These are phyloP conservation scores for Entoloma clypeatum DNA, from an alignment of 1,284 basidiomycete genomes.

Conservation along the genomic window DNA sequence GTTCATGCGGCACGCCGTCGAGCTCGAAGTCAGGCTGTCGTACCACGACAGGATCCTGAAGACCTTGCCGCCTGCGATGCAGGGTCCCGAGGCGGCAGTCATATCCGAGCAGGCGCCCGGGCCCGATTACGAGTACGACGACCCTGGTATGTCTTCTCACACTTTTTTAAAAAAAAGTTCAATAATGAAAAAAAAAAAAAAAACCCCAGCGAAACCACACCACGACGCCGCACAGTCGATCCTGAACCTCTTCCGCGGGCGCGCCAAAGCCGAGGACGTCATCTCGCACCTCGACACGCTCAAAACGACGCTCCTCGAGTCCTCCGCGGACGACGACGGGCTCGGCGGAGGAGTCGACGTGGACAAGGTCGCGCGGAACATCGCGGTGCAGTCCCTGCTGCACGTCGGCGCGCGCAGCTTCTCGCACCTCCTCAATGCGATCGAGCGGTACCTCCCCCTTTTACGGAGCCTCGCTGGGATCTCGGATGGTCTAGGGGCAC, in stretches of 20 bases:
- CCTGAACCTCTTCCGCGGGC: slow-evolving; percentile 75
- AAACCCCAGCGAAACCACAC: slow-evolving; percentile 74
- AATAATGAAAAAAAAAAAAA: too few species aligned
- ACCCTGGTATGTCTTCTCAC: slow-evolving; percentile 47
- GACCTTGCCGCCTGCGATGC: slow-evolving; percentile 83
- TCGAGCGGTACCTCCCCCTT: slow-evolving; percentile 92
- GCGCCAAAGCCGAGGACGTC: slow-evolving; percentile 76
- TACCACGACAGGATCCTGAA: slow-evolving; percentile 93
- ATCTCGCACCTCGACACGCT: slow-evolving; percentile 73
- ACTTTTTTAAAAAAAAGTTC: background rate
- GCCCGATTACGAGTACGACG: slow-evolving; percentile 83
- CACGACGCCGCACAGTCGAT: slow-evolving; percentile 80
- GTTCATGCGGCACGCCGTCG: slow-evolving; percentile 86
- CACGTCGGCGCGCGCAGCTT: slow-evolving; percentile 94
- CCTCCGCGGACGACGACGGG: slow-evolving; percentile 43
- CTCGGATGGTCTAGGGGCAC: too few species aligned
- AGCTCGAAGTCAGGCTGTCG: slow-evolving; percentile 87
- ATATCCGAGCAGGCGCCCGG: slow-evolving; percentile 77
- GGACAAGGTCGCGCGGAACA: slow-evolving; percentile 67
- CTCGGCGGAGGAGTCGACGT: slow-evolving; percentile 40
- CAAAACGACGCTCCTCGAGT: slow-evolving; percentile 59
- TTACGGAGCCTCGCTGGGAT: slow-evolving; percentile 76
- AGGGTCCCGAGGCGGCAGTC: slow-evolving; percentile 57
- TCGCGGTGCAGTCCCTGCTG: slow-evolving; percentile 87
- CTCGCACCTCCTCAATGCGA: slow-evolving; percentile 96